phyloP scores from a whole-genome alignment of 306 rosid genomes.

The Purshia tridentata region DNA sequence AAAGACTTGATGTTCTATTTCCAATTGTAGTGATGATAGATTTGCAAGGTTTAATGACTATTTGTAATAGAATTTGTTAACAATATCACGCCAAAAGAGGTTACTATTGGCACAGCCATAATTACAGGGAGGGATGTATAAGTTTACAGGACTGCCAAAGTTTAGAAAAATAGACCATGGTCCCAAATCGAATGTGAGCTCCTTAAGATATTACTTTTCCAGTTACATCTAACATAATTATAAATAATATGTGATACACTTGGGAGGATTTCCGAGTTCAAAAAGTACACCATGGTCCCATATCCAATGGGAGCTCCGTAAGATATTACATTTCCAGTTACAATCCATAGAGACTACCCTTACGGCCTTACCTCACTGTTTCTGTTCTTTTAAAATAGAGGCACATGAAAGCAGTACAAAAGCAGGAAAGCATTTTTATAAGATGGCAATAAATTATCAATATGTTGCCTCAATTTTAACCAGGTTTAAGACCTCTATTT shows the following conservation, averaged over 20 bases:
- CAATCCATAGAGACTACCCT: background rate
- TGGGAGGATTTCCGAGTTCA: conserved; percentile 1
- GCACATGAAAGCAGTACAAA: background rate
- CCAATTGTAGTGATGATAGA: background rate
- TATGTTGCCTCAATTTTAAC: background rate
- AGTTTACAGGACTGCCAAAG: background rate
- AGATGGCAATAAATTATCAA: background rate
- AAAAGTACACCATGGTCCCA: background rate
- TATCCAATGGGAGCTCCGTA: background rate
- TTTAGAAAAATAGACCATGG: background rate
- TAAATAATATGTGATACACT: background rate
- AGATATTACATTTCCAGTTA: background rate
- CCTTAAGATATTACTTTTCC: background rate
- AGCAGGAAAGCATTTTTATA: background rate
- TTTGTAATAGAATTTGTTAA: background rate
- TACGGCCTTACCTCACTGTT: background rate
- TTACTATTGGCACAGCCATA: background rate
- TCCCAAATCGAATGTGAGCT: background rate
- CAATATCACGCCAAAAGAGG: background rate
- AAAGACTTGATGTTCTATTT: background rate
- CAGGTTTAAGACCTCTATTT: background rate
- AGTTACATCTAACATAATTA: background rate
- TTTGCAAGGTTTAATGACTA: background rate
- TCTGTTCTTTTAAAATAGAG: background rate
- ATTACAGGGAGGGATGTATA: background rate